Evolutionary conservation across 768 basidiomycete species (phyloP), one percentile per base, ranked within the genome.

Genomic region (Rhizopogon roseolus): DNA sequence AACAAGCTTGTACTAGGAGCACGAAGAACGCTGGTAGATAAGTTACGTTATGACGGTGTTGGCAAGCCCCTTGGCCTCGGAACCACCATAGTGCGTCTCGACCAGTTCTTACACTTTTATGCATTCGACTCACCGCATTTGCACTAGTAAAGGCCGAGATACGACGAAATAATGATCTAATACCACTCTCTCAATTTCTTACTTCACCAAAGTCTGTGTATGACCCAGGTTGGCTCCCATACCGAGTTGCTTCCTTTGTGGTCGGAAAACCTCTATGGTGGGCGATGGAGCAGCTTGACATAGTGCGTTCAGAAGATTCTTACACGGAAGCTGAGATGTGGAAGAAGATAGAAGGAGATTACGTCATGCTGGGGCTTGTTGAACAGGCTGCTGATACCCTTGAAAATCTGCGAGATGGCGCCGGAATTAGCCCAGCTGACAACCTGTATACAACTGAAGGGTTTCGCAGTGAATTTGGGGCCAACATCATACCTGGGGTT

Each of bases 191-290:
- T 2, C 75, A 80, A 17, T 93, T 91, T 58, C 58, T 88, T 56
- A 70, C 63, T 22, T 71, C 81, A 13, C 72, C 73, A 38, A 69
- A 77, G 41, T 86, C 89, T 0, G 79, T 92, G 50, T 85, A 90
- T 60, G 78, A 86, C 55, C 69, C 83, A 2, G 82, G 81, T 19
- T 89, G 85, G 77, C 64, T 92, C 14, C 84, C 89, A 1, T 79
- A 74, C 46, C 82, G 88, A 17, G 75, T 91, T 49, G 88, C 81
- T 3, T 76, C 86, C 9, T 86, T 79, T 53, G 72, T 93, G 7
- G 76, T 93, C 6, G 89, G 85, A 6, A 84, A 81, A 61, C 91
- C 92, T 3, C 71, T 94, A 2, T 91, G 86, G 88, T 94, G 92
- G 92, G 84, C 86, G 3, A 77, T 94, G 53, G 84, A 87, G 57